Percentiles rank a stretch among this genome's conserved stretches.
Evolutionary conservation across 148 eudicot genomes (phyloP).

Genomic region (Euryodendron excelsum): DNA sequence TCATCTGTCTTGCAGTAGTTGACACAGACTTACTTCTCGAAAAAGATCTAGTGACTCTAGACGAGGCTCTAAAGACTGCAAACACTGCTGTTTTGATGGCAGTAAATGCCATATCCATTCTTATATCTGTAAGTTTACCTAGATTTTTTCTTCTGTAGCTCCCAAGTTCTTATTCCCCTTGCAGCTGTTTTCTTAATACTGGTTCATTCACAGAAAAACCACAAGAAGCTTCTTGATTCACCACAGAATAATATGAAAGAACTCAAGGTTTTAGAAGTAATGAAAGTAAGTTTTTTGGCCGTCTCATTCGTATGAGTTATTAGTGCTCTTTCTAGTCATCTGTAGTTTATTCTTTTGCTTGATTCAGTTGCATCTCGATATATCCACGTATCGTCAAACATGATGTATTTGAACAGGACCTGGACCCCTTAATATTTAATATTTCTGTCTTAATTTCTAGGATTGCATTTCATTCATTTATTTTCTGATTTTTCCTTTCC

Average conservation of each 20-base stretch:
- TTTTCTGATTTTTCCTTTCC: background rate
- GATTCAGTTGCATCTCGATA: background rate
- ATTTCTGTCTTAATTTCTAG: background rate
- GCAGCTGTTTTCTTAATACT: background rate
- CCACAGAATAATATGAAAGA: conserved; percentile 39
- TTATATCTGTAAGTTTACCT: conserved; percentile 62
- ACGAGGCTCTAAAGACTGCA: conserved; percentile 80
- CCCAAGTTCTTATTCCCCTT: conserved; percentile 1
- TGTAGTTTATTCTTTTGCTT: background rate
- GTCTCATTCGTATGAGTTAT: background rate
- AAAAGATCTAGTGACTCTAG: conserved; percentile 85
- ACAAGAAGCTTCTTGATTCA: conserved; percentile 50
- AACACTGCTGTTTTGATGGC: conserved; percentile 76
- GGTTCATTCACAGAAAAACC: conserved; percentile 49
- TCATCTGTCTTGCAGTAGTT: conserved; percentile 46
- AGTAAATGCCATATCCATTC: conserved; percentile 58
- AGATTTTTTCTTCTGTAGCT: conserved; percentile 10
- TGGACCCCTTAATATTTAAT: background rate
- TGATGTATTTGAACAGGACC: background rate
- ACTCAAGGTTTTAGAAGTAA: conserved; percentile 45
- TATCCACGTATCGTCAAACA: background rate
- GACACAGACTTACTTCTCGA: conserved; percentile 77
- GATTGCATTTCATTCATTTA: conserved; percentile 1
- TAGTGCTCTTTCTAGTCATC: background rate
- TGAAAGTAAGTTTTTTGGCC: conserved; percentile 42